Evolutionary conservation across 2,329 filamentous ascomycete genomes (phyloP).

Genomic region (Apiospora hydei): DNA sequence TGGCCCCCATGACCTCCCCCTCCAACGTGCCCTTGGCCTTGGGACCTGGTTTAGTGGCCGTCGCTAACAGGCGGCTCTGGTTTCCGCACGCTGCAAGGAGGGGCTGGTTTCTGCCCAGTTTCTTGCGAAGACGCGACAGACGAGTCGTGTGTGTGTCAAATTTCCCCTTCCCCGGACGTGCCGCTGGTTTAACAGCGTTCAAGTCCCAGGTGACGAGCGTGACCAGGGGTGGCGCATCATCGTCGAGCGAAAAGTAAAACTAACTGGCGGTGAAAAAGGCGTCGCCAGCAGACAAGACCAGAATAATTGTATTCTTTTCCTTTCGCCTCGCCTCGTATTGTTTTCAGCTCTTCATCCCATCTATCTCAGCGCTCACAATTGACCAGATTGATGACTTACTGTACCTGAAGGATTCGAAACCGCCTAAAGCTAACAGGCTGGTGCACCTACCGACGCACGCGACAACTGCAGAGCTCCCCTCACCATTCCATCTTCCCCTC

Average conservation of each 20-base stretch:
- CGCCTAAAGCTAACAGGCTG: not conserved
- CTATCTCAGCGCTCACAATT: not conserved
- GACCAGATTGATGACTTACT: not conserved
- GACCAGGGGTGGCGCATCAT: conserved; percentile 1
- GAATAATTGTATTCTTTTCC: not conserved
- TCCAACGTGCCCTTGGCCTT: not conserved
- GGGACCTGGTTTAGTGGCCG: conserved; percentile 5
- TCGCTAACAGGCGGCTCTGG: conserved; percentile 4
- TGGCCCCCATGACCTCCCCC: conserved; percentile 1
- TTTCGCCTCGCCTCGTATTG: not conserved
- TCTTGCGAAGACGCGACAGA: not conserved
- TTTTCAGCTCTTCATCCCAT: not conserved
- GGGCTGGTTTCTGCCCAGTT: not conserved
- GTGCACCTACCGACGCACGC: not conserved
- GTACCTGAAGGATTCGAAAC: not conserved
- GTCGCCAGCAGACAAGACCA: not conserved
- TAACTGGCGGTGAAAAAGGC: not conserved
- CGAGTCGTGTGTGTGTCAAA: not conserved
- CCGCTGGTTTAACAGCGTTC: not conserved
- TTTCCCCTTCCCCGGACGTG: conserved; percentile 20
- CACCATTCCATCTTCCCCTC: not conserved
- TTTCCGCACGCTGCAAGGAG: not conserved
- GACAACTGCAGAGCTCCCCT: conserved; percentile 2
- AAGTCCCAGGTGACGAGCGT: not conserved
- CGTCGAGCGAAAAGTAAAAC: not conserved